Evolutionary conservation across 2,329 filamentous ascomycete species (phyloP), one percentile per base, ranked within the genome.

Genomic region (Fusarium solani-melongenae): DNA sequence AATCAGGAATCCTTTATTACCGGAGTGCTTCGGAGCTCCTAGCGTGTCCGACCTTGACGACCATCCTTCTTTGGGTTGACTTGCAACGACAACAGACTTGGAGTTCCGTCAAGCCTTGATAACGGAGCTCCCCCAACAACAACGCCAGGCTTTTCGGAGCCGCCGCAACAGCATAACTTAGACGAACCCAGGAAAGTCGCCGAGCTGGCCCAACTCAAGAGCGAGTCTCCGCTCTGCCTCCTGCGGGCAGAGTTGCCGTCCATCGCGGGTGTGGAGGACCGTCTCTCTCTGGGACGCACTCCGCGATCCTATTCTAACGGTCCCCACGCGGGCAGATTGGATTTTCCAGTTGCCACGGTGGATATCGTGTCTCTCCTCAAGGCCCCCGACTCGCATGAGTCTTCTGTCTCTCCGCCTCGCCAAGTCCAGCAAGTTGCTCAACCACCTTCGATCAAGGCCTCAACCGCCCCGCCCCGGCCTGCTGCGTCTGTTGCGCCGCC

Each of bases 361-460:
- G 95, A 98, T 95, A 97, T 98, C 93, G 91, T 93, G 84, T 92
- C 93, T 77, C 90, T 98, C 76, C 90, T 98, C 84, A 94, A 95
- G 88, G 89, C 88, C 81, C 86, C 91, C 81, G 91, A 91, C 88
- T 92, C 92, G 84, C 86, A 91, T 89, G 92, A 93, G 88, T 91
- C 92, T 83, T 87, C 87, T 77, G 83, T 84, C 71, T 85, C 87
- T 78, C 83, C 83, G 73, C 79, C 83, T 67, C 77, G 72, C 53
- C 80, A 78, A 67, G 63, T 69, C 63, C 81, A 76, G 71, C 67
- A 74, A 60, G 64, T 73, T 33, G 68, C 68, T 27, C 76, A 73
- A 36, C 65, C 60, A 55, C 49, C 66, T 62, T 71, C 77, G 51
- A 74, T 75, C 53, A 77, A 76, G 38, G 70, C 69, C 20, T 70